Conservation (phyloP, 2,329 filamentous ascomycete genomes). For the Anthostomella pinea region DNA sequence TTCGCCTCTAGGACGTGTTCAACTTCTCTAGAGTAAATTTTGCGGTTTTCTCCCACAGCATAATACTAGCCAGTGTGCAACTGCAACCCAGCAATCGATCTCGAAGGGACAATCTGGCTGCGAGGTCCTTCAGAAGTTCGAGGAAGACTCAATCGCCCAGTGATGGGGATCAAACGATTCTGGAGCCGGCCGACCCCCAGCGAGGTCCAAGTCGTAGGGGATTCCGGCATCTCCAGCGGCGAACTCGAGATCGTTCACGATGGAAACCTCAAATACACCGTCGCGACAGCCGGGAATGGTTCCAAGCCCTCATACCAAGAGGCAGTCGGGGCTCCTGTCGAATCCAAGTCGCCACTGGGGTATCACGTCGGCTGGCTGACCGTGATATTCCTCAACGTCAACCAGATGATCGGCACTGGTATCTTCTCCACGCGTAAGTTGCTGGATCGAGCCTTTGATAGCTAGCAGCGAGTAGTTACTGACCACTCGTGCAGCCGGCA, state of each 20-base stretch:
- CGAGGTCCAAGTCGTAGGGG: conserved; percentile 8
- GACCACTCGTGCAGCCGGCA: too few relatives aligned
- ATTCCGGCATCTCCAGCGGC: conserved; percentile 12
- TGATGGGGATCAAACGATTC: conserved; percentile 23
- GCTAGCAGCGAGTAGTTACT: too few relatives aligned
- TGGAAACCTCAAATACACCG: conserved; percentile 26
- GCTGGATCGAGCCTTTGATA: too few relatives aligned
- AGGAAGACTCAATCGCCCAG: neutral
- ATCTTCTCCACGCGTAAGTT: conserved; percentile 46
- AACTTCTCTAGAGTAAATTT: too few relatives aligned
- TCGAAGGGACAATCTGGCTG: neutral
- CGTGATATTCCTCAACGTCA: conserved; percentile 56
- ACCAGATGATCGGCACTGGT: conserved; percentile 62
- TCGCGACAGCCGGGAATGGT: conserved; percentile 38
- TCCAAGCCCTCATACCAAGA: conserved; percentile 53
- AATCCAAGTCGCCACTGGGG: conserved; percentile 56
- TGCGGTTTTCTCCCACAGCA: too few relatives aligned
- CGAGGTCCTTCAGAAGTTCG: neutral
- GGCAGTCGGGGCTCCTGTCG: conserved; percentile 59
- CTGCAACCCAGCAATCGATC: too few relatives aligned
- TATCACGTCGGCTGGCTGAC: conserved; percentile 55
- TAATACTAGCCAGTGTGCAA: too few relatives aligned
- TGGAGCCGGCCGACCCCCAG: conserved; percentile 14
- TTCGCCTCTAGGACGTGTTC: too few relatives aligned
- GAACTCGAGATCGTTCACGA: conserved; percentile 27